These are phyloP conservation scores for Ramaria sp. DNA, from an alignment of 768 basidiomycete species.

Conservation along the genomic window DNA sequence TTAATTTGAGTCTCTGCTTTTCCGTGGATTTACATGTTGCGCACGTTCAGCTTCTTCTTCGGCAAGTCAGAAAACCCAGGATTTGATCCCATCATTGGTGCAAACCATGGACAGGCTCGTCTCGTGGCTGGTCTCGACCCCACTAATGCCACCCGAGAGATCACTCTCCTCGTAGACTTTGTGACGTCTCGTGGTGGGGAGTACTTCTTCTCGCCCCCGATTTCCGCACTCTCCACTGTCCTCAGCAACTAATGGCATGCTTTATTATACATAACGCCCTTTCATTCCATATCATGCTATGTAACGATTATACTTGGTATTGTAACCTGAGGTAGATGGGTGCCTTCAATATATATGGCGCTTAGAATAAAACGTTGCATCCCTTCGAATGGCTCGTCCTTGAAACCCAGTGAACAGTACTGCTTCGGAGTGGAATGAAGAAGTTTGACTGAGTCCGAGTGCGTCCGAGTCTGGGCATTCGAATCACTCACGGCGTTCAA, in stretches of 20 bases:
- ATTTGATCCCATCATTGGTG: slow-evolving; percentile 38
- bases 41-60: slow-evolving; percentile 21
- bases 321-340: too few relatives aligned
- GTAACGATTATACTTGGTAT: too few relatives aligned
- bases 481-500: too few relatives aligned
- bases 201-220: slow-evolving; percentile 43
- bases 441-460: too few relatives aligned
- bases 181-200: slow-evolving; percentile 40
- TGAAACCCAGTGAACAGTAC: too few relatives aligned
- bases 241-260: not conserved
- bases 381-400: too few relatives aligned
- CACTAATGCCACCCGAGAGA: not conserved
- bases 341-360: too few relatives aligned
- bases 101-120: not conserved
- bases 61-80: slow-evolving; percentile 21
- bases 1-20: not conserved
- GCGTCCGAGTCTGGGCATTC: too few relatives aligned
- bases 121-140: slow-evolving; percentile 1
- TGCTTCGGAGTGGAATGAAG: too few relatives aligned
- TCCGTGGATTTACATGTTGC: not conserved
- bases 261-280: too few relatives aligned
- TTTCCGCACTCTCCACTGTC: slow-evolving; percentile 25
- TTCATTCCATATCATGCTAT: too few relatives aligned
- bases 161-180: slow-evolving; percentile 20
- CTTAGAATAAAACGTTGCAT: too few relatives aligned